Conservation (phyloP, 176 grass and related monocot species). For the Oryza australiensis region DNA sequence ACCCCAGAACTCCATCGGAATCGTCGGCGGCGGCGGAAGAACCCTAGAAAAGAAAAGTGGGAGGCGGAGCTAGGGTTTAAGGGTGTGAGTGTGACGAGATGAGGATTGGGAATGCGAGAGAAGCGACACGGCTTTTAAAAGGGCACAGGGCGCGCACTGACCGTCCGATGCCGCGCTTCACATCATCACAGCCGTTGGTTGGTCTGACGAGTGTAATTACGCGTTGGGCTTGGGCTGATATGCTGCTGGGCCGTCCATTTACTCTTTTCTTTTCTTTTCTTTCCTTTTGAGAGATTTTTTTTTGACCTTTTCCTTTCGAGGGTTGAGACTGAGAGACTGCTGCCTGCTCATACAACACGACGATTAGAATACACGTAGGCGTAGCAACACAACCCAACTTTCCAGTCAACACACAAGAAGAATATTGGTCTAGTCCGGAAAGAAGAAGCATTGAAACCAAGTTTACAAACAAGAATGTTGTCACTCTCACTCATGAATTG, state of each 20-base stretch:
- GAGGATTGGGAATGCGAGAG: background rate
- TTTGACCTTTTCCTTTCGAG: no score
- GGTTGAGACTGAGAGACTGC: no score
- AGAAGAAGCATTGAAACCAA: no score
- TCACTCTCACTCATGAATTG: no score
- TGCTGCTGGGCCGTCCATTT: background rate
- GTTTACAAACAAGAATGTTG: no score
- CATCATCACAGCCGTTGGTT: background rate
- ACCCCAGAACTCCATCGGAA: constrained; percentile 54
- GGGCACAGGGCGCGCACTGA: background rate
- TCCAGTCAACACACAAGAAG: no score
- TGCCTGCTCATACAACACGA: no score
- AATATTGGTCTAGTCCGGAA: no score
- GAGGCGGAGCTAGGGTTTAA: constrained; percentile 24
- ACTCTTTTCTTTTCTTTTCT: no score
- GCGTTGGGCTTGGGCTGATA: background rate
- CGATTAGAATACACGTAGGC: no score
- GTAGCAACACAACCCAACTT: no score
- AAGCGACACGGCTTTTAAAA: background rate
- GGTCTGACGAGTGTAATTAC: background rate
- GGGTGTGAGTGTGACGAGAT: background rate
- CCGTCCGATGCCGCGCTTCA: constrained; percentile 5
- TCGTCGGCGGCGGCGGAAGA: constrained; percentile 1
- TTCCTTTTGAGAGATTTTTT: no score
- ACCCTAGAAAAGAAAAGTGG: background rate